Conservation (phyloP, 2,329 filamentous ascomycete species). For the Ophiostoma sp. region DNA sequence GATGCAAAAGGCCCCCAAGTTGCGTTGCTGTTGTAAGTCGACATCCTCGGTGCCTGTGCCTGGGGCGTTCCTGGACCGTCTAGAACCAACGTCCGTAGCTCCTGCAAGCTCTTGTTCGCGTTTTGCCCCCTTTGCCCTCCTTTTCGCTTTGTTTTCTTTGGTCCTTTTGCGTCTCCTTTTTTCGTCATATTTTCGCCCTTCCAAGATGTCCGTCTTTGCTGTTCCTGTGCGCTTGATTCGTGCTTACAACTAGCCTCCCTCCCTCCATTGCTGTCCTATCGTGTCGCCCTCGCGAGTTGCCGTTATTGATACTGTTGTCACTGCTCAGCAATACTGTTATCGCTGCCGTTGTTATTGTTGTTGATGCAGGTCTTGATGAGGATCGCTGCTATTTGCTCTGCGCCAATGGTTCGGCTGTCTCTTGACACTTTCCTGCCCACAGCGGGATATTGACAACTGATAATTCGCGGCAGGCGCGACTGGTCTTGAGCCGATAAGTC, state of each 20-base stretch:
- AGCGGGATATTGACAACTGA: not conserved
- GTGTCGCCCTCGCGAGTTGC: not conserved
- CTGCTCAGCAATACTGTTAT: not conserved
- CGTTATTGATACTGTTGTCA: not conserved
- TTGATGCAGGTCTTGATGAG: conserved; percentile 15
- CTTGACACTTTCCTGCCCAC: not conserved
- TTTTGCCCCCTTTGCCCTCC: not conserved
- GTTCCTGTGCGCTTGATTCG: conserved; percentile 8
- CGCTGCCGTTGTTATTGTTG: not conserved
- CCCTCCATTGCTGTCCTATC: not conserved
- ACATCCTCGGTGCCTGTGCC: not conserved
- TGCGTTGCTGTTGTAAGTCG: not conserved
- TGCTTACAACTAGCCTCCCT: not conserved
- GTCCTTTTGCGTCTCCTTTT: conserved; percentile 4
- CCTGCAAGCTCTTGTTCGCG: not conserved
- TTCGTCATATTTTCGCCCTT: not conserved
- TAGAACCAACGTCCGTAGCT: not conserved
- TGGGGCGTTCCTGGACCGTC: not conserved
- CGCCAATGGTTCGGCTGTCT: not conserved
- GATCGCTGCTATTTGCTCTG: conserved; percentile 4
- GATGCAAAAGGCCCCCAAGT: not conserved
- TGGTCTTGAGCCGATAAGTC: not conserved
- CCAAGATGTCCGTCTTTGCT: not conserved
- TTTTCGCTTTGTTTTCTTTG: not conserved
- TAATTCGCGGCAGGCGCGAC: not conserved